Evolutionary conservation across 345 rosid genomes (phyloP).

Genomic region (Eutrema japonicum): DNA sequence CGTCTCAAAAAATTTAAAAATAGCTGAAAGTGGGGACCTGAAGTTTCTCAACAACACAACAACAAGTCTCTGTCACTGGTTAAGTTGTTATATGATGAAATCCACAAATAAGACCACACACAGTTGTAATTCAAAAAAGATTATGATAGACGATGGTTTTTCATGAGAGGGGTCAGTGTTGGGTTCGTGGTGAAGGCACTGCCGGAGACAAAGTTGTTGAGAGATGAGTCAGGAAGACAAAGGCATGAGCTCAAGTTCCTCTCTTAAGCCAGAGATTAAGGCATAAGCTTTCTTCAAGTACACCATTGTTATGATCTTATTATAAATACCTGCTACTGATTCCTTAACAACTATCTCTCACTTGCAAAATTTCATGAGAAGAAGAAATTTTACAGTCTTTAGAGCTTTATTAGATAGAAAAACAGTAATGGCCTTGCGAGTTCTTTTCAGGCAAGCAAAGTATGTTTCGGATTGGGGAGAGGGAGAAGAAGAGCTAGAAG

Average conservation of each 20-base stretch:
- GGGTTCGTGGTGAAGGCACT: constrained; percentile 1
- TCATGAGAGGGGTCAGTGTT: constrained; percentile 1
- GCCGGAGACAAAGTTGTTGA: constrained; percentile 18
- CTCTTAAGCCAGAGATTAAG: constrained; percentile 5
- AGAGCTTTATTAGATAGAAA: constrained; percentile 13
- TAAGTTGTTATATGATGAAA: constrained; percentile 16
- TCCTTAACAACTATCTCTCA: constrained; percentile 19
- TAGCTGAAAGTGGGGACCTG: constrained; percentile 23
- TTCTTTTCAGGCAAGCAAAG: constrained; percentile 7
- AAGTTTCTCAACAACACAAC: constrained; percentile 31
- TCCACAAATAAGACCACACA: not conserved
- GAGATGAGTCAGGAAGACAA: constrained; percentile 20
- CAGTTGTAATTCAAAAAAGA: not conserved
- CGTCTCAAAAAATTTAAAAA: not conserved
- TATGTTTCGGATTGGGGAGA: not conserved
- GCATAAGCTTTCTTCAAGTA: constrained; percentile 12
- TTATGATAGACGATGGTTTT: not conserved
- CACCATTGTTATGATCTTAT: constrained; percentile 14
- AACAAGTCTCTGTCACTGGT: constrained; percentile 15
- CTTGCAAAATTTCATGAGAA: not conserved
- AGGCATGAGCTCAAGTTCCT: constrained; percentile 15
- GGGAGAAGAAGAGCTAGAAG: not conserved
- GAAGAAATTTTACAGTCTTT: not conserved
- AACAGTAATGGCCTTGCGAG: not conserved
- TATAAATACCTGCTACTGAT: constrained; percentile 29